Evolutionary conservation across 345 rosid species (phyloP).

Genomic region (Dipteronia dyeriana): DNA sequence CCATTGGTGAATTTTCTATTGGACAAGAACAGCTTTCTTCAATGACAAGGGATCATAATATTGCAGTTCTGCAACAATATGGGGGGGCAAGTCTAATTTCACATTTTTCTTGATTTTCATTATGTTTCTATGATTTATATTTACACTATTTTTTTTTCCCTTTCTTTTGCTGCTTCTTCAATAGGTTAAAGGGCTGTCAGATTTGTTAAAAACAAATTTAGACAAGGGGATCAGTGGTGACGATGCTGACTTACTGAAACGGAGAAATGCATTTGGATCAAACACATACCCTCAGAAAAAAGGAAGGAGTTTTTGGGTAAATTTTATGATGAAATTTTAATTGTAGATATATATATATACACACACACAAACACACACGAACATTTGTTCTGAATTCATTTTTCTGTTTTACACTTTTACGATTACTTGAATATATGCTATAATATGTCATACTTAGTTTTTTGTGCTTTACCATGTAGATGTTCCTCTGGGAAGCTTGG

Average conservation of each 20-base stretch:
- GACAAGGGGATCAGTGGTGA: constrained; percentile 76
- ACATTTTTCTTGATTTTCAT: constrained; percentile 18
- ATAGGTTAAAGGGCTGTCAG: constrained; percentile 74
- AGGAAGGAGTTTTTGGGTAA: constrained; percentile 91
- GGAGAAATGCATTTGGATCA: constrained; percentile 73
- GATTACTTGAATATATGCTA: background rate
- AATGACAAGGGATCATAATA: constrained; percentile 75
- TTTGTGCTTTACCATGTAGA: constrained; percentile 40
- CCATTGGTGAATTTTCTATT: constrained; percentile 60
- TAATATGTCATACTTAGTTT: background rate
- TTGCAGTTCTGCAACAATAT: constrained; percentile 53
- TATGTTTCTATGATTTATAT: constrained; percentile 5
- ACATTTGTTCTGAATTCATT: background rate
- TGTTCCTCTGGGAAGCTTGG: constrained; percentile 87
- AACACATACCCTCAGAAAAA: constrained; percentile 92
- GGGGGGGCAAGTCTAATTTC: constrained; percentile 71
- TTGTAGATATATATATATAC: background rate
- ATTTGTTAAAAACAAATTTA: constrained; percentile 66
- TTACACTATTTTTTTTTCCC: background rate
- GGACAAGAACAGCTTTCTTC: constrained; percentile 70
- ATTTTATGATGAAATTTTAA: background rate
- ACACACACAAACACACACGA: too few relatives aligned
- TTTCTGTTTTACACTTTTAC: background rate
- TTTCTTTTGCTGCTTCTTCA: constrained; percentile 15
- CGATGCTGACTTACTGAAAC: constrained; percentile 63